phyloP scores from a whole-genome alignment of 805 yeast species.

The Schwanniomyces yamadae region DNA sequence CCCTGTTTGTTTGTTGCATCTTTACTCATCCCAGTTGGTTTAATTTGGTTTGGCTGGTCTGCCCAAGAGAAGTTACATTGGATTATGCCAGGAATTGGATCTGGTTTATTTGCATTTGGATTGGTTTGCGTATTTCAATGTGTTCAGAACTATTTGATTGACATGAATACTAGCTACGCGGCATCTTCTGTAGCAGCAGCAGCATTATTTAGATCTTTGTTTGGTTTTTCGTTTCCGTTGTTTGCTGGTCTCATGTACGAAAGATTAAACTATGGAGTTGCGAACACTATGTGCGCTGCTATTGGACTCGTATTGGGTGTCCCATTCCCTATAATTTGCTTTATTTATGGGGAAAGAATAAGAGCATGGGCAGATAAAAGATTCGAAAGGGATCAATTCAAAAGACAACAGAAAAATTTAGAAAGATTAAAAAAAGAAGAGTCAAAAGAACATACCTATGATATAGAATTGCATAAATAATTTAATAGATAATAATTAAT shows the following conservation, averaged over 20 bases:
- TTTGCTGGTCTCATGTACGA: slow-evolving; percentile 38
- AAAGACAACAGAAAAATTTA: slow-evolving; percentile 21
- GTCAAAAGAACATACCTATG: not conserved
- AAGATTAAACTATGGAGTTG: slow-evolving; percentile 39
- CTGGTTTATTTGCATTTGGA: slow-evolving; percentile 36
- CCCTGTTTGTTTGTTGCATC: slow-evolving; percentile 36
- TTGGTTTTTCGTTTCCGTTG: slow-evolving; percentile 40
- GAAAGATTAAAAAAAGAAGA: slow-evolving; percentile 13
- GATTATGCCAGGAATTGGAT: slow-evolving; percentile 39
- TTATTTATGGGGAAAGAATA: slow-evolving; percentile 34
- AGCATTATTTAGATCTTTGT: slow-evolving; percentile 38
- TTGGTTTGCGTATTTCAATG: slow-evolving; percentile 38
- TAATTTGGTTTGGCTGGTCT: slow-evolving; percentile 43
- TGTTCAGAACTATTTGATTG: slow-evolving; percentile 37
- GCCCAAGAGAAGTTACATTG: slow-evolving; percentile 34
- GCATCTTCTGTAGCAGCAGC: slow-evolving; percentile 43
- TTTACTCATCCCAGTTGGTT: slow-evolving; percentile 33
- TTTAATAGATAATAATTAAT: no score
- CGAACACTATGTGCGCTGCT: slow-evolving; percentile 38
- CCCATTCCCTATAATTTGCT: slow-evolving; percentile 39
- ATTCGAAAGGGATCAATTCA: slow-evolving; percentile 22
- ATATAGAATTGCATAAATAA: no score
- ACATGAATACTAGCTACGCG: slow-evolving; percentile 36
- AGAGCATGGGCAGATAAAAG: slow-evolving; percentile 33
- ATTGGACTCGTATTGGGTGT: slow-evolving; percentile 33